phyloP scores from a whole-genome alignment of 345 rosid genomes.

The Populus simonii region DNA sequence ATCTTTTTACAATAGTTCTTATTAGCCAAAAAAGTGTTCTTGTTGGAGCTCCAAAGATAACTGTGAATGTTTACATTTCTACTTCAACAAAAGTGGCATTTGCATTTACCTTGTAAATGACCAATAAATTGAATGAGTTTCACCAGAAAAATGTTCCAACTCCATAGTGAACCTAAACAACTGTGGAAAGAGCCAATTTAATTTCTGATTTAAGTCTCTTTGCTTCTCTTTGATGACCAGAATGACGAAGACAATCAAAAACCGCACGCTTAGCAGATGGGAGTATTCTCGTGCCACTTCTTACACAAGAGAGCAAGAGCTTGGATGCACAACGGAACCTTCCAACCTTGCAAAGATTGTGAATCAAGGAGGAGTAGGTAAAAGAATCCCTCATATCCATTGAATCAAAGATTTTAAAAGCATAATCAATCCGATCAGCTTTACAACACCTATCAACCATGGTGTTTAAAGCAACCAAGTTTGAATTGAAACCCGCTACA shows the following conservation, averaged over 20 bases:
- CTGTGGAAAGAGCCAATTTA: conserved; percentile 27
- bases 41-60: background rate
- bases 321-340: conserved; percentile 61
- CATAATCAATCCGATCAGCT: conserved; percentile 52
- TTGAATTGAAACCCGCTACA: conserved; percentile 42
- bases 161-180: background rate
- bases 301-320: conserved; percentile 59
- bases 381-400: conserved; percentile 74
- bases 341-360: conserved; percentile 70
- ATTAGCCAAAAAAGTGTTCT: background rate
- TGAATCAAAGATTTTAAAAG: conserved; percentile 53
- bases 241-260: conserved; percentile 53
- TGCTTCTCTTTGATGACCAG: conserved; percentile 54
- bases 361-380: conserved; percentile 67
- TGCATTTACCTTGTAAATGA: background rate
- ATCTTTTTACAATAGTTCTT: background rate
- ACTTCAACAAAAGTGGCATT: background rate
- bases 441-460: conserved; percentile 69
- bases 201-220: conserved; percentile 54
- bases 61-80: background rate
- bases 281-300: conserved; percentile 57
- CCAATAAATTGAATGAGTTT: background rate
- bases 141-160: background rate
- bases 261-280: conserved; percentile 66
- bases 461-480: conserved; percentile 55